phyloP scores from a whole-genome alignment of 2,329 filamentous ascomycete species.

The Neofusicoccum sp. region DNA sequence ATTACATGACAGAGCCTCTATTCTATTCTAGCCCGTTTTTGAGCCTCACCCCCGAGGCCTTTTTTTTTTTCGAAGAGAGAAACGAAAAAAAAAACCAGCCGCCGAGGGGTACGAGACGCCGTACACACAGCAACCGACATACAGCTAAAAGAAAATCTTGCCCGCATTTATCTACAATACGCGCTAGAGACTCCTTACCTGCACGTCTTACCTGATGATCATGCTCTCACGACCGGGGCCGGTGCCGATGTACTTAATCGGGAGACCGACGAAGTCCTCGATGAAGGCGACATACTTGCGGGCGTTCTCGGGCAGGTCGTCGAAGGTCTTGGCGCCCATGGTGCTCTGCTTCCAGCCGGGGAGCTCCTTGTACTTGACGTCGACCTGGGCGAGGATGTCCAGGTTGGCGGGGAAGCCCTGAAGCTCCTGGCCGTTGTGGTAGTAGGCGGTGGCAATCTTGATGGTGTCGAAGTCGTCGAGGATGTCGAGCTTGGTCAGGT shows the following conservation, averaged over 20 bases:
- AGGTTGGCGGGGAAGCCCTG: slow-evolving; percentile 66
- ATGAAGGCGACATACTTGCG: slow-evolving; percentile 66
- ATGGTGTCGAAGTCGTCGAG: slow-evolving; percentile 72
- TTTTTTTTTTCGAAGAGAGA: not conserved
- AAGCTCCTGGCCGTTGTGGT: slow-evolving; percentile 54
- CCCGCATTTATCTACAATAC: not conserved
- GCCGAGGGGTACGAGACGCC: too few relatives aligned
- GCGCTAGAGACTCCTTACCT: not conserved
- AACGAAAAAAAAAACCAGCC: not conserved
- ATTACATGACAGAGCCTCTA: not conserved
- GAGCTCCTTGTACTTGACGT: slow-evolving; percentile 67
- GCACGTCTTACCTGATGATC: slow-evolving; percentile 52
- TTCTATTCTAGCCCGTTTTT: slow-evolving; percentile 16
- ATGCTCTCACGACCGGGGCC: slow-evolving; percentile 65
- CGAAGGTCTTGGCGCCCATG: slow-evolving; percentile 58
- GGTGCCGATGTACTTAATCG: slow-evolving; percentile 65
- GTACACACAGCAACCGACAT: too few relatives aligned
- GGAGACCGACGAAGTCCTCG: slow-evolving; percentile 63
- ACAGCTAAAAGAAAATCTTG: not conserved
- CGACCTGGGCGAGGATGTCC: slow-evolving; percentile 55
- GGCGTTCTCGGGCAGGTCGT: slow-evolving; percentile 63
- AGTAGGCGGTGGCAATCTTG: slow-evolving; percentile 72
- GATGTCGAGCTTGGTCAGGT: slow-evolving; percentile 67
- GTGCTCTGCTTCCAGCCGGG: slow-evolving; percentile 68
- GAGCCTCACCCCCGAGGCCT: too few relatives aligned